phyloP scores from a whole-genome alignment of 768 basidiomycete species.

The Pleurotus pulmonarius region DNA sequence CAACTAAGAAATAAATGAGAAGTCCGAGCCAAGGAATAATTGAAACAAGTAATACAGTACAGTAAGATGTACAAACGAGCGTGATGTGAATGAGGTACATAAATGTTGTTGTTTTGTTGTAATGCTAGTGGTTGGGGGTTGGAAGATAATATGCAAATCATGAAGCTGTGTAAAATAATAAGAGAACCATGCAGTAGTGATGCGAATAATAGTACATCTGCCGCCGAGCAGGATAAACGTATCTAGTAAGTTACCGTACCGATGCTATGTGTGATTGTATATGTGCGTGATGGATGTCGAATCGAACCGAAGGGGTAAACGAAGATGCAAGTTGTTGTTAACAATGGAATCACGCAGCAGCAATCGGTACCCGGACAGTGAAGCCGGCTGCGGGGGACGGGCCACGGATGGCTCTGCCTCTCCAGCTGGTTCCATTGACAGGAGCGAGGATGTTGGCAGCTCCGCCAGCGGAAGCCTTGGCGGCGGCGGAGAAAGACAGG shows the following conservation, averaged over 20 bases:
- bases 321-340: neutral
- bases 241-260: conserved; percentile 8
- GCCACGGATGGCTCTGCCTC: conserved; percentile 3
- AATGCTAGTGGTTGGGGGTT: neutral
- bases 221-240: conserved; percentile 4
- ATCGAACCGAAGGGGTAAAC: conserved; percentile 1
- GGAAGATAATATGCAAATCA: neutral
- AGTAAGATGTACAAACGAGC: conserved; percentile 8
- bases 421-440: conserved; percentile 7
- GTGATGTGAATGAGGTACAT: conserved; percentile 4
- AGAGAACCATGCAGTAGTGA: conserved; percentile 1
- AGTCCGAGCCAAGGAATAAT: neutral
- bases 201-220: conserved; percentile 8
- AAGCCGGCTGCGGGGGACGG: neutral
- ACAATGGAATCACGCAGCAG: neutral
- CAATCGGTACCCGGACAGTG: conserved; percentile 5
- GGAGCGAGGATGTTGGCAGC: conserved; percentile 5
- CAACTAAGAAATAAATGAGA: neutral
- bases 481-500: conserved; percentile 1
- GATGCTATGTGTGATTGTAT: neutral
- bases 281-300: conserved; percentile 4
- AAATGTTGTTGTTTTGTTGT: neutral
- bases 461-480: neutral
- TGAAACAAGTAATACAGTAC: conserved; percentile 8
- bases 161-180: neutral